Conservation (phyloP, 345 rosid species). For the Salix dunnii region DNA sequence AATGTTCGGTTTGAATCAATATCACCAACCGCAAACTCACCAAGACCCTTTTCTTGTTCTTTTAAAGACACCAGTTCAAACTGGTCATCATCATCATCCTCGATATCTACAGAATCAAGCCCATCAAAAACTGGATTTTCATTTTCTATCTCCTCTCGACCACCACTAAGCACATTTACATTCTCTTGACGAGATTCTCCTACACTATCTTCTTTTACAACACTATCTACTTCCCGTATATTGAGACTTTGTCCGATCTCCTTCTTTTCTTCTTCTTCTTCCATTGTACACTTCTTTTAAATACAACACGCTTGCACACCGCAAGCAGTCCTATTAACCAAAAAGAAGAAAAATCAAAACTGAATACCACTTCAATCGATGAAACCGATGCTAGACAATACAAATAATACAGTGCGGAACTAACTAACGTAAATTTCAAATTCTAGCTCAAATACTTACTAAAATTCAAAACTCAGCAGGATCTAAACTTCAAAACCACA, state of each 20-base stretch:
- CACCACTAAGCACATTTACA: slow-evolving; percentile 23
- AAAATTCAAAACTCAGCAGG: slow-evolving; percentile 4
- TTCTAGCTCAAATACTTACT: neutral
- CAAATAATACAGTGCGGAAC: neutral
- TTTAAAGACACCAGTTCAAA: slow-evolving; percentile 80
- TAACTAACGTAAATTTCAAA: neutral
- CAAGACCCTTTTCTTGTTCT: slow-evolving; percentile 52
- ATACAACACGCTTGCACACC: slow-evolving; percentile 31
- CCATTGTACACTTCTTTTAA: slow-evolving; percentile 41
- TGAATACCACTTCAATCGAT: neutral
- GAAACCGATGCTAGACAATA: neutral
- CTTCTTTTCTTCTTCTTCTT: slow-evolving; percentile 69
- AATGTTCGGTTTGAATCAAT: slow-evolving; percentile 37
- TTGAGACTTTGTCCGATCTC: slow-evolving; percentile 34
- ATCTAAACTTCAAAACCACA: slow-evolving; percentile 21
- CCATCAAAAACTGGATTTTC: slow-evolving; percentile 28
- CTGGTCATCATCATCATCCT: slow-evolving; percentile 49
- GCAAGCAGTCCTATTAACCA: slow-evolving; percentile 27
- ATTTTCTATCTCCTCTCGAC: slow-evolving; percentile 21
- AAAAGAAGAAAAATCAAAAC: slow-evolving; percentile 1
- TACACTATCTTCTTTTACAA: slow-evolving; percentile 33
- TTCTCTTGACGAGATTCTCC: slow-evolving; percentile 39
- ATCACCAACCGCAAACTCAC: slow-evolving; percentile 27
- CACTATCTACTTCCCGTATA: slow-evolving; percentile 24
- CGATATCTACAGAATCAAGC: slow-evolving; percentile 29